Evolutionary conservation across 202 grass and related monocot genomes (phyloP).

Genomic region (Zizania palustris): DNA sequence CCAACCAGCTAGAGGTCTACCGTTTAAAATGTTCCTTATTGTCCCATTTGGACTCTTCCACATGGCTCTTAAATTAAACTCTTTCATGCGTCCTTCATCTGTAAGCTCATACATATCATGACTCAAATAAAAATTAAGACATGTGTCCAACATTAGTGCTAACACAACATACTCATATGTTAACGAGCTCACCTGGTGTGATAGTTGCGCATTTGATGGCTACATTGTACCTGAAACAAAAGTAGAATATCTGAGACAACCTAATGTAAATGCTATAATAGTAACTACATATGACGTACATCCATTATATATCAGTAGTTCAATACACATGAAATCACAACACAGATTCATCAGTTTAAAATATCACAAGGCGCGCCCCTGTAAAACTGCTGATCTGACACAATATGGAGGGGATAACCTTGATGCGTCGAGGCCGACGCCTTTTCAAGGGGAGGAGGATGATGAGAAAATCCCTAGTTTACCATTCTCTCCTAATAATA

Average conservation of each 20-base stretch:
- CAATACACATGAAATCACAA: background rate
- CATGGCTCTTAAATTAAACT: conserved; percentile 72
- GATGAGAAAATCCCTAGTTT: too few relatives aligned
- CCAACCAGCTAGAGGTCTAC: conserved; percentile 36
- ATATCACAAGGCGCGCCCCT: too few relatives aligned
- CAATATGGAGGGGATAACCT: too few relatives aligned
- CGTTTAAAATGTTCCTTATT: conserved; percentile 82
- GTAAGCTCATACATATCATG: conserved; percentile 30
- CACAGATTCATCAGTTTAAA: background rate
- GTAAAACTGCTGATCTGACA: too few relatives aligned
- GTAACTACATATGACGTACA: background rate
- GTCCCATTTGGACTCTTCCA: conserved; percentile 88
- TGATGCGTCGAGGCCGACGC: too few relatives aligned
- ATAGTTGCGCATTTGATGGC: conserved; percentile 84
- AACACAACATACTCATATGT: conserved; percentile 21
- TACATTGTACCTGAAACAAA: conserved; percentile 68
- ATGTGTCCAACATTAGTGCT: background rate
- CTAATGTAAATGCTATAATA: background rate
- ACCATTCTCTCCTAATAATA: too few relatives aligned
- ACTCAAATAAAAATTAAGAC: conserved; percentile 20
- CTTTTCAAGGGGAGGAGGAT: too few relatives aligned
- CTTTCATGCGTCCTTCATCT: conserved; percentile 81
- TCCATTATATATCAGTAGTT: background rate
- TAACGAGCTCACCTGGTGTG: conserved; percentile 60
- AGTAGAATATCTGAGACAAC: background rate